These are phyloP conservation scores for Metschnikowia lachancei DNA, from an alignment of 805 yeast species.

Conservation along the genomic window DNA sequence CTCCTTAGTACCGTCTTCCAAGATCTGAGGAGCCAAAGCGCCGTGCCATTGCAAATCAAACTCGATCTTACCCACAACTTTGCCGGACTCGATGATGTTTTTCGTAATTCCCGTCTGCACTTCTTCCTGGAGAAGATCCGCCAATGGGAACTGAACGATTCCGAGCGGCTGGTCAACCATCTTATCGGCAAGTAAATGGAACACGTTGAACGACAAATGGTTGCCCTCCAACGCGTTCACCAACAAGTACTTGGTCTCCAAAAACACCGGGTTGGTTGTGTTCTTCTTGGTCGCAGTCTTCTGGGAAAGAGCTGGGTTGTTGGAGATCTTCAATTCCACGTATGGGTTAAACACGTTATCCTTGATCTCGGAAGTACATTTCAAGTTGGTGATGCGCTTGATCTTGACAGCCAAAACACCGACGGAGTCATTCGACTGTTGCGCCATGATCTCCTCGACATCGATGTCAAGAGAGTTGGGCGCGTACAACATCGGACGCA, in stretches of 20 bases:
- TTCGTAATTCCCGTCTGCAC: conserved; percentile 42
- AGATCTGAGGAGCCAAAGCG: conserved; percentile 40
- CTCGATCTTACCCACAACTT: conserved; percentile 55
- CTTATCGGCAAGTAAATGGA: conserved; percentile 50
- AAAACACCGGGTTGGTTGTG: conserved; percentile 59
- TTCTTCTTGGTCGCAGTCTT: conserved; percentile 58
- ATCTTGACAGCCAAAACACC: conserved; percentile 69
- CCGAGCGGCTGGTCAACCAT: conserved; percentile 53
- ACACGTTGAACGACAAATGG: conserved; percentile 50
- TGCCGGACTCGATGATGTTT: conserved; percentile 48
- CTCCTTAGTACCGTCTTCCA: conserved; percentile 50
- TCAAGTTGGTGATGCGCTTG: conserved; percentile 50
- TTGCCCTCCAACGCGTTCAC: conserved; percentile 56
- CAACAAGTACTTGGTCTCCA: conserved; percentile 62
- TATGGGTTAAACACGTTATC: conserved; percentile 52
- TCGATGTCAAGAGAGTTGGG: conserved; percentile 77
- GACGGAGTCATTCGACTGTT: conserved; percentile 60
- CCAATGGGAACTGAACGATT: conserved; percentile 52
- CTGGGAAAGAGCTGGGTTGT: conserved; percentile 44
- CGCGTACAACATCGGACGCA: conserved; percentile 77
- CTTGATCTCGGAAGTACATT: conserved; percentile 41
- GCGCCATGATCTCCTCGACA: conserved; percentile 67
- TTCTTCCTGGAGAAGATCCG: conserved; percentile 57
- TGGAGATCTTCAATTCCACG: conserved; percentile 39
- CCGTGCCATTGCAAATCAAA: conserved; percentile 57